phyloP scores from a whole-genome alignment of 768 basidiomycete genomes.

The Lactarius sanguifluus region DNA sequence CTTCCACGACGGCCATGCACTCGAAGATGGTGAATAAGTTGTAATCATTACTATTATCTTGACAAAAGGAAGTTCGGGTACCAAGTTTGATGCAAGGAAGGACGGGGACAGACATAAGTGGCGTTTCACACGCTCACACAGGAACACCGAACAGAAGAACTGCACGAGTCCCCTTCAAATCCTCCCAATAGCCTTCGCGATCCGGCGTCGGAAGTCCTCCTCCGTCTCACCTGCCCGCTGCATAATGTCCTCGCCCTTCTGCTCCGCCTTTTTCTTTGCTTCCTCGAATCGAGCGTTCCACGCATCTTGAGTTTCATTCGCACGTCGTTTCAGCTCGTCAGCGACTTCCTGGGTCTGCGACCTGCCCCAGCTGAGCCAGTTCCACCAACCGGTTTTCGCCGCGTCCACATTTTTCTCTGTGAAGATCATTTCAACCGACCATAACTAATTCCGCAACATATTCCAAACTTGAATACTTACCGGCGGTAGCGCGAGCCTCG shows the following conservation, averaged over 20 bases:
- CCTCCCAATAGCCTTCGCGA: conserved; percentile 21
- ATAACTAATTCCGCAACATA: too few relatives aligned
- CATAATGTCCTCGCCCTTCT: conserved; percentile 26
- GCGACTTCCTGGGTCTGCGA: conserved; percentile 10
- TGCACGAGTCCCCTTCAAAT: conserved; percentile 2
- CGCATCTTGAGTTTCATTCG: conserved; percentile 20
- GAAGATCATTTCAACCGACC: background rate
- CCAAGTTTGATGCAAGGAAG: background rate
- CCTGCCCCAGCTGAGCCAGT: conserved; percentile 25
- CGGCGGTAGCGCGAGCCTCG: conserved; percentile 4
- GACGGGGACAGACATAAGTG: background rate
- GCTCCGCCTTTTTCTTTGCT: conserved; percentile 18
- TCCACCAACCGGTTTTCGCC: conserved; percentile 21
- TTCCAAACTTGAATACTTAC: conserved; percentile 4
- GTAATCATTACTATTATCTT: background rate
- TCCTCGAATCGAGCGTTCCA: conserved; percentile 26
- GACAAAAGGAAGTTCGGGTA: background rate
- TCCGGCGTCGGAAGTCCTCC: conserved; percentile 24
- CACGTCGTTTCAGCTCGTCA: conserved; percentile 25
- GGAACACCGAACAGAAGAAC: background rate
- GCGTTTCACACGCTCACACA: background rate
- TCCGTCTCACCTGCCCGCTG: conserved; percentile 25
- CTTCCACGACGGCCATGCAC: too few relatives aligned
- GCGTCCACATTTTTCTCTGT: conserved; percentile 18
- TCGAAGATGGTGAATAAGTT: background rate